Percentiles rank a stretch among this genome's conserved stretches.
These are phyloP conservation scores for Candida jianshihensis DNA, from an alignment of 805 yeast species.

Conservation along the genomic window DNA sequence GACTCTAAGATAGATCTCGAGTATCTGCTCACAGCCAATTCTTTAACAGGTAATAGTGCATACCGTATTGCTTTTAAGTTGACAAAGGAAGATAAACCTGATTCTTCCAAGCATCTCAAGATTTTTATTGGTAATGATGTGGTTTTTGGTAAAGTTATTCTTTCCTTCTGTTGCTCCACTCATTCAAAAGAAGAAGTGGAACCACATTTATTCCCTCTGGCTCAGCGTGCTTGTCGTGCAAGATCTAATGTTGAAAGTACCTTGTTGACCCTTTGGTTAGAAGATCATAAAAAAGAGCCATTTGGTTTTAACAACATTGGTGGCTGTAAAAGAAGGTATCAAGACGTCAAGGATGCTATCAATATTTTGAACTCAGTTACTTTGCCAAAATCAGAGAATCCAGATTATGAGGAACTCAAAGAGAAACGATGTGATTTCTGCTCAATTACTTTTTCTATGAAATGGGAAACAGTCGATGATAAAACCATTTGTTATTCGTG, in stretches of 20 bases:
- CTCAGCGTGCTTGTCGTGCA: slow-evolving; percentile 13
- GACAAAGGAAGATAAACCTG: slow-evolving; percentile 12
- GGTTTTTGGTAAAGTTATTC: slow-evolving; percentile 34
- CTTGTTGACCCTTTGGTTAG: slow-evolving; percentile 16
- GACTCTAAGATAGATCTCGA: slow-evolving; percentile 45
- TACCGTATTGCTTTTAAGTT: slow-evolving; percentile 42
- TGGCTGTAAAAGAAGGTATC: slow-evolving; percentile 33
- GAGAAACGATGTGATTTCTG: slow-evolving; percentile 3
- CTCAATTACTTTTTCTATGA: slow-evolving; percentile 6
- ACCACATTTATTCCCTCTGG: slow-evolving; percentile 19
- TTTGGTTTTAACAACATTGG: slow-evolving; percentile 6
- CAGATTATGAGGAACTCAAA: neutral
- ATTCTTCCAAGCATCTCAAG: slow-evolving; percentile 13
- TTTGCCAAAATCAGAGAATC: neutral
- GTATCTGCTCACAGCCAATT: too few relatives aligned
- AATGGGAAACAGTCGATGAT: slow-evolving; percentile 7
- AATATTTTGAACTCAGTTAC: neutral
- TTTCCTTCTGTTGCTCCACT: slow-evolving; percentile 36
- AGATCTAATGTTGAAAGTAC: slow-evolving; percentile 10
- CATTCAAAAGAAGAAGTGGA: slow-evolving; percentile 23
- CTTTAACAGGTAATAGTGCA: slow-evolving; percentile 8
- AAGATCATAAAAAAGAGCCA: slow-evolving; percentile 12
- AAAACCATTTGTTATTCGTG: slow-evolving; percentile 12
- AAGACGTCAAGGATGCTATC: slow-evolving; percentile 25
- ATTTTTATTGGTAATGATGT: slow-evolving; percentile 11